Percentiles rank a stretch among this genome's conserved stretches.
Conservation (phyloP, 768 basidiomycete species). For the Termitomyces sp. region DNA sequence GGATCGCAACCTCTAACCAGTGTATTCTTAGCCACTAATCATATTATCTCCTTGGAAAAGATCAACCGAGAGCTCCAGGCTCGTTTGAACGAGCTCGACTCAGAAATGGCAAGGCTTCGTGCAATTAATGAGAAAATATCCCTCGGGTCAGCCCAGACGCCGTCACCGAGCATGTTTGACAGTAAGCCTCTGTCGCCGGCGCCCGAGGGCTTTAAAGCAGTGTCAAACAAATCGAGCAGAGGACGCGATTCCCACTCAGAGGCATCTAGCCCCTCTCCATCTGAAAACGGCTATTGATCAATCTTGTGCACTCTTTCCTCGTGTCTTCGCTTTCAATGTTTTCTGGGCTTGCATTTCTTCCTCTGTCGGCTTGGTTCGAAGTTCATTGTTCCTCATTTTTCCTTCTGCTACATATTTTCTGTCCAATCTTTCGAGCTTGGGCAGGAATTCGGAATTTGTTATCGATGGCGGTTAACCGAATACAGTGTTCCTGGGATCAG, state of each 20-base stretch:
- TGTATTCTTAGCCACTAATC: slow-evolving; percentile 58
- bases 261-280: slow-evolving; percentile 52
- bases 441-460: slow-evolving; percentile 23
- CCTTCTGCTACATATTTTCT: slow-evolving; percentile 19
- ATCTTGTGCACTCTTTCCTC: slow-evolving; percentile 8
- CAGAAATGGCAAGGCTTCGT: slow-evolving; percentile 66
- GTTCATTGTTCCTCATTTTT: slow-evolving; percentile 22
- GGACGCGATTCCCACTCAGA: slow-evolving; percentile 61
- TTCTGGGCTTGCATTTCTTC: slow-evolving; percentile 29
- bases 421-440: slow-evolving; percentile 19
- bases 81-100: slow-evolving; percentile 60
- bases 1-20: slow-evolving; percentile 6
- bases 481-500: slow-evolving; percentile 16
- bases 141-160: slow-evolving; percentile 51
- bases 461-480: slow-evolving; percentile 16
- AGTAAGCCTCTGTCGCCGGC: slow-evolving; percentile 62
- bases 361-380: slow-evolving; percentile 17
- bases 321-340: slow-evolving; percentile 16
- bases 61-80: slow-evolving; percentile 66
- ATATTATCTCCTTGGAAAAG: slow-evolving; percentile 70
- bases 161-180: slow-evolving; percentile 48
- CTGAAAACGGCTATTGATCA: slow-evolving; percentile 42
- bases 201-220: slow-evolving; percentile 42
- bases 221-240: slow-evolving; percentile 48
- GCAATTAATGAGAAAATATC: slow-evolving; percentile 82